Evolutionary conservation across 768 basidiomycete species (phyloP).

Genomic region (Russula emetica): DNA sequence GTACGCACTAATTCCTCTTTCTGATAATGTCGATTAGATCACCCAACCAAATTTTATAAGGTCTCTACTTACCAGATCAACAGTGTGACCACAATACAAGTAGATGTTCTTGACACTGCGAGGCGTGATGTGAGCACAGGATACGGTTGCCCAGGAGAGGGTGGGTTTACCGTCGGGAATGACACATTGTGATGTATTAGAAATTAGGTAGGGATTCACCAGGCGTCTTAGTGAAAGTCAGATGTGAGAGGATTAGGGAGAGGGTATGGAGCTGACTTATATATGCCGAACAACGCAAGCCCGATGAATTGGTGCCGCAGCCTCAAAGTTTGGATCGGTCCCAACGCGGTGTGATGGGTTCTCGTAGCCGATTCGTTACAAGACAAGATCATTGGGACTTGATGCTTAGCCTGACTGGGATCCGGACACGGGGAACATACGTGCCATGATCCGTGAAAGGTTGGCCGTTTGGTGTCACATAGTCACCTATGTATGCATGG

Average conservation of each 20-base stretch:
- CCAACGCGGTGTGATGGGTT: constrained; percentile 25
- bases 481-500: constrained; percentile 23
- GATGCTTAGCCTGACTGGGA: constrained; percentile 26
- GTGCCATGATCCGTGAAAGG: constrained; percentile 25
- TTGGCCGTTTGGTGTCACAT: constrained; percentile 15
- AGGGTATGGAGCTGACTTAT: constrained; percentile 16
- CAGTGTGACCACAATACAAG: constrained; percentile 18
- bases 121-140: background rate
- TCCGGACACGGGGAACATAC: constrained; percentile 23
- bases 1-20: constrained; percentile 25
- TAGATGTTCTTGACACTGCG: constrained; percentile 23
- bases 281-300: constrained; percentile 13
- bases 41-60: constrained; percentile 1
- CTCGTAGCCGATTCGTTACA: constrained; percentile 28
- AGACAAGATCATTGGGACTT: constrained; percentile 24
- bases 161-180: constrained; percentile 22
- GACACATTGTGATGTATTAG: constrained; percentile 20
- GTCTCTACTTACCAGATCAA: constrained; percentile 19
- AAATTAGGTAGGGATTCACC: background rate
- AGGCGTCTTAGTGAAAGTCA: constrained; percentile 13
- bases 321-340: constrained; percentile 24
- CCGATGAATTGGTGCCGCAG: constrained; percentile 20
- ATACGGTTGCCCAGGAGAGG: background rate
- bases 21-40: constrained; percentile 7
- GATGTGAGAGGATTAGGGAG: constrained; percentile 15